These are phyloP conservation scores for Suillus clintonianus DNA, from an alignment of 768 basidiomycete species.

Conservation along the genomic window DNA sequence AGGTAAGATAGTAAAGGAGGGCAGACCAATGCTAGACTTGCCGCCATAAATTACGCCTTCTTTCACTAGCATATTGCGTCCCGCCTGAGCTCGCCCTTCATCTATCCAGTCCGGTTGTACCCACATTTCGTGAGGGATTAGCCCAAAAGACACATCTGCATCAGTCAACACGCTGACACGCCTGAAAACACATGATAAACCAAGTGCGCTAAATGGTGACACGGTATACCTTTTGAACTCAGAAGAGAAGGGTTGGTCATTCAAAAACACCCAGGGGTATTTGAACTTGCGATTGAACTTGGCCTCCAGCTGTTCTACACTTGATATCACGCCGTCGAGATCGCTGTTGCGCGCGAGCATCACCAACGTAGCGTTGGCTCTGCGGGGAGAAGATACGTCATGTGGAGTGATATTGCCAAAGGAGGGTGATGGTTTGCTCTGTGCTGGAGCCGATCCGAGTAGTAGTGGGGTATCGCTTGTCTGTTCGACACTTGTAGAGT, in stretches of 20 bases:
- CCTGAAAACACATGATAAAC: constrained; percentile 26
- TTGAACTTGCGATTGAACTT: constrained; percentile 57
- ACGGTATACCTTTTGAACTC: constrained; percentile 48
- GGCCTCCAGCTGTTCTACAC: constrained; percentile 57
- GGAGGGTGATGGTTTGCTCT: background rate
- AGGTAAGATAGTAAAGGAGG: background rate
- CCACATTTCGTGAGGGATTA: constrained; percentile 68
- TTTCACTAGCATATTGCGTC: constrained; percentile 51
- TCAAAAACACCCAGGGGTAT: constrained; percentile 68
- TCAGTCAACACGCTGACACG: constrained; percentile 39
- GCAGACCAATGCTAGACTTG: constrained; percentile 20
- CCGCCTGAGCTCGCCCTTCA: constrained; percentile 56
- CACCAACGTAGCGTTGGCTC: constrained; percentile 61
- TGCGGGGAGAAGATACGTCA: constrained; percentile 7
- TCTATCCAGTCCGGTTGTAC: constrained; percentile 74
- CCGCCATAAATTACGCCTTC: constrained; percentile 53
- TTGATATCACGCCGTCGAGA: constrained; percentile 43
- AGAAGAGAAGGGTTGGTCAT: constrained; percentile 57
- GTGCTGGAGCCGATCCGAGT: background rate
- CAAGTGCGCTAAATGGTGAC: background rate
- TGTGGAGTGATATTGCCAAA: constrained; percentile 1
- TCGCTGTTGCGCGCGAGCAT: constrained; percentile 55
- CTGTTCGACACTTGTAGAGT: background rate
- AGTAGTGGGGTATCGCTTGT: background rate
- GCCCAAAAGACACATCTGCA: constrained; percentile 51